Evolutionary conservation across 192 early-diverging fungal genomes (phyloP), one percentile per base, ranked within the genome.

Genomic region (Podochytrium sp.): DNA sequence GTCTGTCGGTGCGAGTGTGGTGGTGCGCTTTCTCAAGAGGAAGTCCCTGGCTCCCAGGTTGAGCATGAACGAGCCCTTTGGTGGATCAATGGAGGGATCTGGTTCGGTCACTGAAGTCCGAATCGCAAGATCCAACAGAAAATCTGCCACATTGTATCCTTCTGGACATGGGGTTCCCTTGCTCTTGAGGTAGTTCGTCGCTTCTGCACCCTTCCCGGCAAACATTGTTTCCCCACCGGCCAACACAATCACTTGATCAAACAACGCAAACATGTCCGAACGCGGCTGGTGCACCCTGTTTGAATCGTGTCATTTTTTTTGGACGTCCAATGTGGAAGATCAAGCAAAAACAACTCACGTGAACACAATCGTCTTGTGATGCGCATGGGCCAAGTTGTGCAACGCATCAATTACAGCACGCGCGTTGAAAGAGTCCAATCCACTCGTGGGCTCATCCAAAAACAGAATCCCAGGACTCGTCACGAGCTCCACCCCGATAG

Each of bases 211-310:
- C 0, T 83, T 72, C 20, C 92, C 92, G 72, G 80, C 85, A 62
- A 91, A 93, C 32, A 92, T 80, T 2, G 82, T 63, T 18, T 81
- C 68, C 16, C 94, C 94, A 25, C 81, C 84, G 53, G 89, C 82
- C 41, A 95, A 74, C 50, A 96, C 73, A 35, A 94, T 84, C 3
- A 95, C 86, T 64, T 91, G 86, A 83, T 96, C 92, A 79, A 96
- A 96, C 30, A 92, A 81, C 23, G 84, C 83, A 80, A 91, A 96
- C 51, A 94, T 87, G 60, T 93, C 89, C 3, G 90, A 91, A 43
- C 87, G 85, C 25, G 96, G 96, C 78, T 96, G 95, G 75, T 98
- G 96, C 50, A 69, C 66, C 33, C n/a, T n/a, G n/a, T n/a, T n/a
- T n/a, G n/a, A n/a, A n/a, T n/a, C n/a, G n/a, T n/a, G n/a, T n/a